These are phyloP conservation scores for Crithidia thermophila DNA, from an alignment of 208 protist genomes.

Conservation along the genomic window DNA sequence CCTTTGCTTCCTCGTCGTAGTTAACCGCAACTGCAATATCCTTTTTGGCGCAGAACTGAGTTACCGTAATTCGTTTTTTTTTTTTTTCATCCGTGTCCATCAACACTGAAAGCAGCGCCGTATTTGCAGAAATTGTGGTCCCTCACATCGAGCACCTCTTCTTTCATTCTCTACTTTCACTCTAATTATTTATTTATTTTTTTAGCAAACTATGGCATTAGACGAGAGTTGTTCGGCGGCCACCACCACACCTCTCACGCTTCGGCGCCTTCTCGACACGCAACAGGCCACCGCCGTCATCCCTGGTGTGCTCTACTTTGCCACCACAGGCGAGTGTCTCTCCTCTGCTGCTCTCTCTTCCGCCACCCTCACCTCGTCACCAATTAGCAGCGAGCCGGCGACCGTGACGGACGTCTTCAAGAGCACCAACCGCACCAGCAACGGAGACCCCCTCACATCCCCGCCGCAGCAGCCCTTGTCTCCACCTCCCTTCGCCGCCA, in stretches of 20 bases:
- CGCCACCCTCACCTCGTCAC: neutral
- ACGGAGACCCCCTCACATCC: too few species aligned
- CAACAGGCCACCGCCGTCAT: constrained; percentile 55
- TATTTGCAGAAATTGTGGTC: neutral
- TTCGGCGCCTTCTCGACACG: constrained; percentile 40
- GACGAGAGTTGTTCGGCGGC: neutral
- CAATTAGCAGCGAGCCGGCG: neutral
- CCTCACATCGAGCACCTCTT: neutral
- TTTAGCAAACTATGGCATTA: neutral
- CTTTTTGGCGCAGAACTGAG: neutral
- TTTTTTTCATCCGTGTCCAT: constrained; percentile 6
- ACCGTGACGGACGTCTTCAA: neutral
- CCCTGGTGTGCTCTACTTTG: constrained; percentile 67
- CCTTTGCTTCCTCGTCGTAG: neutral
- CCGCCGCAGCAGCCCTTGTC: neutral
- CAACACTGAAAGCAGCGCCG: neutral
- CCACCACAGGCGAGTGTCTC: constrained; percentile 46
- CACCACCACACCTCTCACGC: constrained; percentile 4
- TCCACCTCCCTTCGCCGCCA: neutral
- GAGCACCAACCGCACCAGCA: neutral
- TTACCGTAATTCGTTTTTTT: neutral
- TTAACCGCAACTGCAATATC: neutral
- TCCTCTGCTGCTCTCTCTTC: constrained; percentile 1
- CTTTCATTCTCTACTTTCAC: neutral
- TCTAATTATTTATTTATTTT: constrained; percentile 6